Base-by-base conservation (phyloP, 257 asterid genomes). In the Anisodus acutangulus region DNA sequence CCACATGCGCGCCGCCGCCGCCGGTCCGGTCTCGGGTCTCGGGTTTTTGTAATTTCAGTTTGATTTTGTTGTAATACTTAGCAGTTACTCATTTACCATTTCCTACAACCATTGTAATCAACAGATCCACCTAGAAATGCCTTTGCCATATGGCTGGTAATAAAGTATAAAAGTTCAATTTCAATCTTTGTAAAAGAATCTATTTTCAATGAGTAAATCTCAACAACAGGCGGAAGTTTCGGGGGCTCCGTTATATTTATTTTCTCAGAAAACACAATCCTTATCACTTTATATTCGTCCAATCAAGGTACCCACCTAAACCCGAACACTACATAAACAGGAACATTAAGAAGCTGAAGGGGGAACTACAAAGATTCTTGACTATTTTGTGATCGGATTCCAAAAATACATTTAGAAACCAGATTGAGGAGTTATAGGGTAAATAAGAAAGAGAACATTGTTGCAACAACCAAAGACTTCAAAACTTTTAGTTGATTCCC, bases 131-230 rank as follows among this genome's bases (percentile, higher is more conserved):
- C 22, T 70, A 70, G 7, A 70, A 41, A 35, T 37, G 49, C 79
- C 79, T 35, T 70, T 70, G 53, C 35, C 49, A 41, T 70, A 41
- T 31, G 43, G 49, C 49, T 35, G 2, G 49, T 41, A 35, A 70
- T 31, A 70, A 70, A 47, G 79, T 70, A 70, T 70, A 26, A 47
- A 8, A 70, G 41, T 9, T 35, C 19, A 41, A 41, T 15, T 41
- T 70, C 79, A 70, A 70, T 70, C 79, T 47, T 70, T 70, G 43
- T 70, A 54, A 54, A 70, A 70, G 79, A 35, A 70, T 70, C 79
- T 11, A 26, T 41, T 70, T 11, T n/a, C 43, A 39, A 70, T 35
- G 79, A 70, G 79, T 70, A 70, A 35, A 70, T 9, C 11, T 70
- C 79, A 70, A 70, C 79, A 17, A 41, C 17, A 70, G 79, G 79